Evolutionary conservation across 768 basidiomycete species (phyloP).

Genomic region (Asterophora lycoperdoides): DNA sequence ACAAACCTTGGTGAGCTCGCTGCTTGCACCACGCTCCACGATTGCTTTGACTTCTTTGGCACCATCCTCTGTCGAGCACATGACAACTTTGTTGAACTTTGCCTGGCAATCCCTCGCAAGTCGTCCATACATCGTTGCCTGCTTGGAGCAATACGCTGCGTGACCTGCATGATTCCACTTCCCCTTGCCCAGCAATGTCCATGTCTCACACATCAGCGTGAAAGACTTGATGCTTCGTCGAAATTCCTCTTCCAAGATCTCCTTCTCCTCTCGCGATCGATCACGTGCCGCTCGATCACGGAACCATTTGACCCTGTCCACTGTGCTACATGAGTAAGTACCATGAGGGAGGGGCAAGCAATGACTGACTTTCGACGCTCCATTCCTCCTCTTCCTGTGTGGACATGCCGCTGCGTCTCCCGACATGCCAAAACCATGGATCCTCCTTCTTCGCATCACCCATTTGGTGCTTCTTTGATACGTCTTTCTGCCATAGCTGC

Average conservation of each 20-base stretch:
- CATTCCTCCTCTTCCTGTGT: conserved; percentile 16
- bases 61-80: too few relatives aligned
- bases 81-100: too few relatives aligned
- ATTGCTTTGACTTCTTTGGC: too few relatives aligned
- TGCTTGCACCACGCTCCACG: too few relatives aligned
- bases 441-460: conserved; percentile 18
- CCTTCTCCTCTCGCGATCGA: conserved; percentile 23
- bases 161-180: neutral
- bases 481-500: conserved; percentile 18
- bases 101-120: too few relatives aligned
- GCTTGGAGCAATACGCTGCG: neutral
- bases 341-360: neutral
- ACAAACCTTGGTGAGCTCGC: too few relatives aligned
- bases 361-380: conserved; percentile 20
- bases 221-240: conserved; percentile 10
- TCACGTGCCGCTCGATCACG: conserved; percentile 21
- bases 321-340: conserved; percentile 9
- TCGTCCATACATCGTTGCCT: neutral
- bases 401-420: conserved; percentile 12
- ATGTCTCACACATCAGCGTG: neutral
- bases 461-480: conserved; percentile 11
- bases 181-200: neutral
- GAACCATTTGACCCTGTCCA: conserved; percentile 26
- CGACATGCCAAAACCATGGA: conserved; percentile 22
- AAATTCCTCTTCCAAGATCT: conserved; percentile 26